Base-by-base conservation (phyloP, 305 asterid genomes). In the Fraxinus latifolia region DNA sequence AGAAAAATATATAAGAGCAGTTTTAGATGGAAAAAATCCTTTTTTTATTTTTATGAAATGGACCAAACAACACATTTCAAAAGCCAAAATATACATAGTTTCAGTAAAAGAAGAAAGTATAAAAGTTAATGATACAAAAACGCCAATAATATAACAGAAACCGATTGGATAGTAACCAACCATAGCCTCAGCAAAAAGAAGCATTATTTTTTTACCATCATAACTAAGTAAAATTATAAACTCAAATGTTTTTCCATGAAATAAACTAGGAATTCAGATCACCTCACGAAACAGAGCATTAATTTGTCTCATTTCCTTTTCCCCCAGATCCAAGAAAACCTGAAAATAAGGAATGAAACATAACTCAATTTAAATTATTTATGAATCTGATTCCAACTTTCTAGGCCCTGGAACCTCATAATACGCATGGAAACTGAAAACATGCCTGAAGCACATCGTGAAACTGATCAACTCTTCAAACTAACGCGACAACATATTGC, bases 301-400 rank as follows among this genome's bases (percentile, higher is more conserved):
- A 79, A 93, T 89, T 79, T 89, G 90, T 85, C 85, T 92, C 97
- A 96, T 91, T 79, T 96, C 95, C 88, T 80, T 85, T 78, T 96
- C 97, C 79, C 87, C 93, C 88, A 96, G 77, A 78, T 94, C 95
- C 90, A 96, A 85, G 94, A 96, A 96, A 80, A 96, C 95, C 98
- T 96, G 91, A 39, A 79, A 84, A 79, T 68, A 44, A 77, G 82
- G 85, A 79, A 75, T 11, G 77, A 85, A 78, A 84, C 68, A 79
- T 36, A 84, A 55, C 77, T 44, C 80, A 80, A 72, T 58, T 76
- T 36, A 50, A 75, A 25, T 73, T 82, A 77, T 31, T 60, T 74
- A 47, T 53, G 58, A 83, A 72, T 47, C 77, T 81, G 80, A 33
- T 50, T 77, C 79, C 76, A 70, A 31, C 36, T 25, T 79, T 78